Evolutionary conservation across 2,329 filamentous ascomycete species (phyloP), one percentile per base, ranked within the genome.

Genomic region (Paradendryphiella salina): DNA sequence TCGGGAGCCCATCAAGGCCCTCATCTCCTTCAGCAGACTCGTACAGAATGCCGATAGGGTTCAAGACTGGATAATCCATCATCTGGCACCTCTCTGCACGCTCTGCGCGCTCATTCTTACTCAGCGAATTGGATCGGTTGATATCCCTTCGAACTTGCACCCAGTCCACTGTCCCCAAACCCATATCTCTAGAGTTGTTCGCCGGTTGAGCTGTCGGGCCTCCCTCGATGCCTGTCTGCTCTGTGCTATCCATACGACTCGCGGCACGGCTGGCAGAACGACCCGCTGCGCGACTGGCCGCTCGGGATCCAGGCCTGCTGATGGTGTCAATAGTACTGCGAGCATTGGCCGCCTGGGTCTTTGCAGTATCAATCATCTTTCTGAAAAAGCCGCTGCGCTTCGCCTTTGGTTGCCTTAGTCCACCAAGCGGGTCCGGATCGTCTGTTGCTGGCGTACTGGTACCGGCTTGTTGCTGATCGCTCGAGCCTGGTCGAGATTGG

Each of bases 91-190:
- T 84, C 64, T 99, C 93, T 35, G 84, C 86, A 46, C 93, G 81
- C 69, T 99, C 94, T 32, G 85, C 80, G 15, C 87, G 83, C 75
- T 99, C 94, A 59, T 93, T 94, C 54, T 86, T 87, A 73, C 92
- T 96, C 31, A 96, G 79, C 0, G 93, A 94, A 67, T 96, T 97
- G 3, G 93, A 96, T 29, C 94, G 84, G 72, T 99, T 97, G 38
- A 99, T 88, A 73, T 99, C 95, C 37, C 94, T 85, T 29, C 94
- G 87, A 17, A 97, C 91, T 71, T 97, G 92, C n/a, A 99, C 91
- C 92, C 94, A 99, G 70, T 97, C 93, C 11, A 89, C 82, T 1
- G 79, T 77, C 62, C 76, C 81, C 5, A 88, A 73, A 2, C 88
- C 90, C 81, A 88, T 88, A 14, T 95, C 90, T 48, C 83, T 81